These are phyloP conservation scores for Phytophthora sp. DNA, from an alignment of 352 stramenopile genomes.

Conservation along the genomic window DNA sequence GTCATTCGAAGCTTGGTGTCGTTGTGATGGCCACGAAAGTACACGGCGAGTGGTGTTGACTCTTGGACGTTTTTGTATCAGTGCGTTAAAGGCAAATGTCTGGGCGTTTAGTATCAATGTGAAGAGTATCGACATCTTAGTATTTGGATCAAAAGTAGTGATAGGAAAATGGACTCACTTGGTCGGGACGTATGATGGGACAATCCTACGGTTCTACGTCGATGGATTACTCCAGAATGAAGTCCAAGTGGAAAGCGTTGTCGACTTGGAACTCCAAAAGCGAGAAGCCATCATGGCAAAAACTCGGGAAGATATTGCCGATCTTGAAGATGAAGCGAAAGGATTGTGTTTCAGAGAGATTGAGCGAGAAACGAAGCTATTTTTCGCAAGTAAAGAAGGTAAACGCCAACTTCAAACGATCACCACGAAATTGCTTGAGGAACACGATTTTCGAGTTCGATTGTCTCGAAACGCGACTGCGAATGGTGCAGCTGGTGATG, in stretches of 20 bases:
- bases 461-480: conserved; percentile 63
- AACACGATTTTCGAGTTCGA: conserved; percentile 83
- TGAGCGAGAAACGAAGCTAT: conserved; percentile 61
- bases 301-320: conserved; percentile 75
- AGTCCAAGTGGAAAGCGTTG: conserved; percentile 72
- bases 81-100: conserved; percentile 69
- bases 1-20: conserved; percentile 83
- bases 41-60: conserved; percentile 72
- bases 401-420: conserved; percentile 62
- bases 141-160: conserved; percentile 56
- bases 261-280: conserved; percentile 73
- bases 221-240: conserved; percentile 75
- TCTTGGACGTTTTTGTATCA: conserved; percentile 78
- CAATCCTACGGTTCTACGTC: conserved; percentile 83
- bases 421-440: conserved; percentile 78
- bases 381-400: conserved; percentile 81
- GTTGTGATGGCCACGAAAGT: conserved; percentile 69
- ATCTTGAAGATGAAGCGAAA: conserved; percentile 78
- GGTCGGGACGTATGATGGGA: conserved; percentile 89
- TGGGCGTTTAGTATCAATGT: conserved; percentile 87
- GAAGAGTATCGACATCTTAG: conserved; percentile 77
- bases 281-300: conserved; percentile 71
- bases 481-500: background rate
- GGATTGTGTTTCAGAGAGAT: conserved; percentile 77
- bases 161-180: conserved; percentile 87